These are phyloP conservation scores for Cryphonectria nitschkei DNA, from an alignment of 2,329 filamentous ascomycete genomes.

Conservation along the genomic window DNA sequence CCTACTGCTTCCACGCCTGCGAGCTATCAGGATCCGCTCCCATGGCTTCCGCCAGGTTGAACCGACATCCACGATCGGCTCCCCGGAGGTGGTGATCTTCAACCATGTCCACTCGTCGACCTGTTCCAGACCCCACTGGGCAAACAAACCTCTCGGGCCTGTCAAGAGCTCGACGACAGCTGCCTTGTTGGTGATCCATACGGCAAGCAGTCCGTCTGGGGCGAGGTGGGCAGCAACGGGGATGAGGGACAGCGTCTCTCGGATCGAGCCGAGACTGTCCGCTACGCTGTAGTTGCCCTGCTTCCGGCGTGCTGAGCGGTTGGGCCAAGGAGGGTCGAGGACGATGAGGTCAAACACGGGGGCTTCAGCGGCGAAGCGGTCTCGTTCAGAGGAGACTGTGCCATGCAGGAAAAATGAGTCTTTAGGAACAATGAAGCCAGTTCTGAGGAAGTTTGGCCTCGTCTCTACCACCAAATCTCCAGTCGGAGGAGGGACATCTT, in stretches of 20 bases:
- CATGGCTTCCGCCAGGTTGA: constrained; percentile 74
- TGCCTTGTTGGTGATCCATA: constrained; percentile 80
- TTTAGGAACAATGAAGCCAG: constrained; percentile 46
- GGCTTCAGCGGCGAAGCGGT: constrained; percentile 46
- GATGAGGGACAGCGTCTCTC: constrained; percentile 54
- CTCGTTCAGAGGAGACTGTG: constrained; percentile 47
- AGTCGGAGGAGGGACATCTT: background rate
- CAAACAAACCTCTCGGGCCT: constrained; percentile 57
- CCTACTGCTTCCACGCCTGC: constrained; percentile 38
- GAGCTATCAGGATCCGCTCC: constrained; percentile 70
- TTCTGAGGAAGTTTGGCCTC: constrained; percentile 17
- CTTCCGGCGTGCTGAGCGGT: constrained; percentile 70
- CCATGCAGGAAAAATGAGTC: constrained; percentile 52
- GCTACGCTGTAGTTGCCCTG: constrained; percentile 53
- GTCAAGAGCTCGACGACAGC: constrained; percentile 59
- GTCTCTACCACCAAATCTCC: background rate
- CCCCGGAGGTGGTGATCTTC: constrained; percentile 68
- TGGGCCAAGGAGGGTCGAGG: constrained; percentile 82
- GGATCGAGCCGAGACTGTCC: constrained; percentile 50
- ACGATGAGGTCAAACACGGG: constrained; percentile 69
- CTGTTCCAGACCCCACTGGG: constrained; percentile 66
- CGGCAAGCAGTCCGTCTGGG: constrained; percentile 61
- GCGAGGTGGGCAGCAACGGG: constrained; percentile 61
- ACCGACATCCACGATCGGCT: constrained; percentile 65
- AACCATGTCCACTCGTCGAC: constrained; percentile 79